These are phyloP conservation scores for Pelargonium nanum DNA, from an alignment of 345 rosid species.

Conservation along the genomic window DNA sequence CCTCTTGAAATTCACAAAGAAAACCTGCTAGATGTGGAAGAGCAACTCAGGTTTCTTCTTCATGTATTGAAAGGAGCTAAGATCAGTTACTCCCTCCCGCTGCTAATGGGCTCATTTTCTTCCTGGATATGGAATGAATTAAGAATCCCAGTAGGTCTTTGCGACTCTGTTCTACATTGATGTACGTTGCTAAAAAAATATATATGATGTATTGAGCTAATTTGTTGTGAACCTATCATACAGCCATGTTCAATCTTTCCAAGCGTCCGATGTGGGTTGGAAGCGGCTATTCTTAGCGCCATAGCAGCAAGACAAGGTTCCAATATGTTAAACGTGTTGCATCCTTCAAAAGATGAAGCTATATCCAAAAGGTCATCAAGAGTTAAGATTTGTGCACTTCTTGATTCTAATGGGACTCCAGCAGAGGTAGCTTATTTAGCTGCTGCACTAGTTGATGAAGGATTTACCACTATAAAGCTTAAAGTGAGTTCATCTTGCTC, in stretches of 20 bases:
- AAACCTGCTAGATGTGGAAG: constrained; percentile 65
- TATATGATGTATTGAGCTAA: neutral
- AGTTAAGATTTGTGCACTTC: constrained; percentile 70
- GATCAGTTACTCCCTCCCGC: constrained; percentile 40
- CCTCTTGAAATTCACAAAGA: constrained; percentile 67
- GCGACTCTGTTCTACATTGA: constrained; percentile 2
- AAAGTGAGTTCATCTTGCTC: constrained; percentile 41
- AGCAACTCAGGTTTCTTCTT: constrained; percentile 59
- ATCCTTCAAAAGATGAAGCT: constrained; percentile 27
- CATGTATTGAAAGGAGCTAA: constrained; percentile 53
- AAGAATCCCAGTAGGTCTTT: constrained; percentile 54
- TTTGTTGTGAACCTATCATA: constrained; percentile 6
- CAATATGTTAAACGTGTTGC: constrained; percentile 40
- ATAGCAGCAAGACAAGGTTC: constrained; percentile 48
- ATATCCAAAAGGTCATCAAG: constrained; percentile 25
- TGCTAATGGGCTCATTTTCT: constrained; percentile 58
- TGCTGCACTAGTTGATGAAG: constrained; percentile 56
- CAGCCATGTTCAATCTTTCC: constrained; percentile 74
- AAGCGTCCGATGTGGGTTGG: constrained; percentile 90
- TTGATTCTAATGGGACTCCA: constrained; percentile 71
- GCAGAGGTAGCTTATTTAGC: constrained; percentile 63
- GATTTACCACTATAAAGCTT: constrained; percentile 74
- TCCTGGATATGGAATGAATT: constrained; percentile 77
- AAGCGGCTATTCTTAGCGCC: constrained; percentile 84
- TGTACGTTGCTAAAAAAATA: neutral